These are phyloP conservation scores for Apiospora rasikravindrae DNA, from an alignment of 2,329 filamentous ascomycete species.

Conservation along the genomic window DNA sequence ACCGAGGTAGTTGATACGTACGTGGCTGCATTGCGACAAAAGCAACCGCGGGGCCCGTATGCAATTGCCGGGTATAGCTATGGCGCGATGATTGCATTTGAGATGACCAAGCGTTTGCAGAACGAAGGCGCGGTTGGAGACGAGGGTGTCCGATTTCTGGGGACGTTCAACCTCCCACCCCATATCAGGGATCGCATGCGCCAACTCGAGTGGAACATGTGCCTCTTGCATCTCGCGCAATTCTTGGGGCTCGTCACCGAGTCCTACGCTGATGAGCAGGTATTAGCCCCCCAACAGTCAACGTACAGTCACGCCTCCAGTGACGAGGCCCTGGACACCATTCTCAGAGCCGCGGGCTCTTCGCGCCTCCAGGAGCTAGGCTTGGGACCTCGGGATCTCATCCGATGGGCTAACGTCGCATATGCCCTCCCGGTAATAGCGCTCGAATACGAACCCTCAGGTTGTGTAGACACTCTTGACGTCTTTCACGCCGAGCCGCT, in stretches of 20 bases:
- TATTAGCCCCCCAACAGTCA: too few relatives aligned
- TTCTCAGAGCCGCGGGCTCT: constrained; percentile 31
- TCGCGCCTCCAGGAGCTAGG: constrained; percentile 39
- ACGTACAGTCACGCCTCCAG: neutral
- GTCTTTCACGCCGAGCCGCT: constrained; percentile 47
- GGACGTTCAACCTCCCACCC: constrained; percentile 48
- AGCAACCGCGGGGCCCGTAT: constrained; percentile 52
- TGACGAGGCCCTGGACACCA: constrained; percentile 28
- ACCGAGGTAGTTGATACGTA: constrained; percentile 45
- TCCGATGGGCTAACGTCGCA: constrained; percentile 44
- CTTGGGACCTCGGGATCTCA: constrained; percentile 34
- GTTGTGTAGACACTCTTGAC: constrained; percentile 44
- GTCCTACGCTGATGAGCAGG: constrained; percentile 5
- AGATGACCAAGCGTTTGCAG: constrained; percentile 46
- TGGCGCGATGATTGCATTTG: constrained; percentile 51
- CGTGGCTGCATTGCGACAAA: constrained; percentile 40
- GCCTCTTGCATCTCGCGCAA: constrained; percentile 41
- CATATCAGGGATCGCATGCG: constrained; percentile 45
- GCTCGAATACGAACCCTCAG: constrained; percentile 49
- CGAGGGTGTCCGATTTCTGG: constrained; percentile 47
- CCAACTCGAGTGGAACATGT: constrained; percentile 38
- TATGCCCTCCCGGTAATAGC: constrained; percentile 44
- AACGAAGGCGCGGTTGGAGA: constrained; percentile 39
- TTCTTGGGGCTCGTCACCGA: constrained; percentile 43
- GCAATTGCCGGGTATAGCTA: constrained; percentile 52